A percentile compares a stretch with the other conserved stretches of the same genome.
Evolutionary conservation across 495 filamentous ascomycete species (phyloP).

Genomic region (Jackrogersella minutella): DNA sequence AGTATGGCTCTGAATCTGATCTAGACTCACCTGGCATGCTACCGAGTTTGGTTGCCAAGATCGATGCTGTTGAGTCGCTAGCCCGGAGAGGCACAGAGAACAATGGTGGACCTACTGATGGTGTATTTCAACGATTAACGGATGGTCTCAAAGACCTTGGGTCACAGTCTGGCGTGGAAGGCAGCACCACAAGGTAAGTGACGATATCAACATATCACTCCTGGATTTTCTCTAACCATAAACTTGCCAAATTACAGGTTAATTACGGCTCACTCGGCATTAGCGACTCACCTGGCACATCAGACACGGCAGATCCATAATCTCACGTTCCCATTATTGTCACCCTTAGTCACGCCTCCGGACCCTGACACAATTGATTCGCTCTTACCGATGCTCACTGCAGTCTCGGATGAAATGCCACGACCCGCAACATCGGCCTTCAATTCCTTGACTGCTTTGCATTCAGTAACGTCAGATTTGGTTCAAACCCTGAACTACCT

Average conservation of each 20-base stretch:
- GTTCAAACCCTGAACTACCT: constrained; percentile 81
- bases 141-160: constrained; percentile 79
- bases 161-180: constrained; percentile 81
- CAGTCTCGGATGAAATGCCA: constrained; percentile 63
- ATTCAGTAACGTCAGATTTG: constrained; percentile 76
- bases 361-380: constrained; percentile 69
- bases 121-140: constrained; percentile 73
- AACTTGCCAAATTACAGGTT: constrained; percentile 62
- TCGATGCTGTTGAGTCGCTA: constrained; percentile 79
- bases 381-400: constrained; percentile 68
- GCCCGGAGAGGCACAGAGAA: constrained; percentile 75
- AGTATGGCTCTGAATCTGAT: constrained; percentile 76
- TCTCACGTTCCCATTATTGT: constrained; percentile 77
- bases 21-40: constrained; percentile 74
- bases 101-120: constrained; percentile 72
- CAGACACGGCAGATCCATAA: constrained; percentile 84
- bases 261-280: constrained; percentile 85
- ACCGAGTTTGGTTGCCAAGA: constrained; percentile 73
- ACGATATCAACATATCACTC: not conserved
- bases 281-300: constrained; percentile 83
- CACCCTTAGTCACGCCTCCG: constrained; percentile 61
- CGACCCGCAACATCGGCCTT: constrained; percentile 60
- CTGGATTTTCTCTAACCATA: constrained; percentile 8
- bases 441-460: constrained; percentile 66
- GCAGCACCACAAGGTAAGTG: constrained; percentile 76